Conservation (phyloP, 345 rosid species). For the Ceriops decandra region DNA sequence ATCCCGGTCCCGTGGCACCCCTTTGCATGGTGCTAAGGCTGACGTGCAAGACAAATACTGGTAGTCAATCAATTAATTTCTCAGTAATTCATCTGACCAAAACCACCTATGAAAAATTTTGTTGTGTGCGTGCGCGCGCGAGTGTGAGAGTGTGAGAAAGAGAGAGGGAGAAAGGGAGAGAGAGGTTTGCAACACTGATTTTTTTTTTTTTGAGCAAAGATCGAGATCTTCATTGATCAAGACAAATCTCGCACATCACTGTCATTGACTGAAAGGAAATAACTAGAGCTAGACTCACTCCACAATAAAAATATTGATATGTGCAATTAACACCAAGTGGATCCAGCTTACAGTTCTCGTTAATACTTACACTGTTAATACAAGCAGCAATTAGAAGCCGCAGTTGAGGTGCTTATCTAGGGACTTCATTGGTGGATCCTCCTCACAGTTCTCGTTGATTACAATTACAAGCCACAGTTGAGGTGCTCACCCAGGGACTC, state of each 20-base stretch:
- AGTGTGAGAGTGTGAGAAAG: too few relatives aligned
- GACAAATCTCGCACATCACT: too few relatives aligned
- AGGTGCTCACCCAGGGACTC: slow-evolving; percentile 15
- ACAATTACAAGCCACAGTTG: slow-evolving; percentile 18
- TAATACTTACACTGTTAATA: background rate
- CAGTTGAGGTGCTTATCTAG: slow-evolving; percentile 16
- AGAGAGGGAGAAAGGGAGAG: background rate
- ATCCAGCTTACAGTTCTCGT: background rate
- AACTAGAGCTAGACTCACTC: too few relatives aligned
- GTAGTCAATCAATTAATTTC: background rate
- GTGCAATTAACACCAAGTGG: background rate
- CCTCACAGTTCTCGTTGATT: background rate
- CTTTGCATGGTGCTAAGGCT: too few relatives aligned
- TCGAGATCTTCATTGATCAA: too few relatives aligned
- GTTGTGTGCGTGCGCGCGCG: background rate
- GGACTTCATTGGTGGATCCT: slow-evolving; percentile 5
- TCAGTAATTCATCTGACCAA: too few relatives aligned
- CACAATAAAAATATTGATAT: background rate
- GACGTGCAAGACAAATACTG: too few relatives aligned
- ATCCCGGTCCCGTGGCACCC: too few relatives aligned
- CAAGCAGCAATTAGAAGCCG: slow-evolving; percentile 15
- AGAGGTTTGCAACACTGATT: background rate
- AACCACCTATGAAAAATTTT: background rate
- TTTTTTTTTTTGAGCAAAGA: too few relatives aligned
- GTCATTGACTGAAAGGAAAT: too few relatives aligned